Evolutionary conservation across 495 filamentous ascomycete genomes (phyloP).

Genomic region (Neurospora cerealis): DNA sequence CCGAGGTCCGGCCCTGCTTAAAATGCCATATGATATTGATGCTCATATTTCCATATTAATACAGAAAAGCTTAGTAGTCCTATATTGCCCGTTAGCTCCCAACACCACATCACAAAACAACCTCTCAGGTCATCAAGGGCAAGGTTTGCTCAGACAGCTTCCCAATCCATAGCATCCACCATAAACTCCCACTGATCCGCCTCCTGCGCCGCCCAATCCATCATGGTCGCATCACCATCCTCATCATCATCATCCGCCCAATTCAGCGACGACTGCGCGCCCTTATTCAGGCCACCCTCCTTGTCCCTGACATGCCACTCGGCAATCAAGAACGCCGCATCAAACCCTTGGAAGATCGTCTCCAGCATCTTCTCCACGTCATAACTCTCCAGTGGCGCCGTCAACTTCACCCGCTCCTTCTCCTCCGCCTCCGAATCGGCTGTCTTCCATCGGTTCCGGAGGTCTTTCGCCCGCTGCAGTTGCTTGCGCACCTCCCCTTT

Average conservation of each 20-base stretch:
- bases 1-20: neutral
- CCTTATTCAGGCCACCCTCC: slow-evolving; percentile 15
- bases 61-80: neutral
- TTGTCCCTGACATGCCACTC: slow-evolving; percentile 13
- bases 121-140: neutral
- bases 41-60: neutral
- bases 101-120: neutral
- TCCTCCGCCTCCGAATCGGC: slow-evolving; percentile 27
- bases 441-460: slow-evolving; percentile 59
- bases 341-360: slow-evolving; percentile 31
- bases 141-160: slow-evolving; percentile 34
- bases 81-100: neutral
- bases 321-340: slow-evolving; percentile 23
- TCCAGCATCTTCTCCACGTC: slow-evolving; percentile 45
- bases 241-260: neutral
- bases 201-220: slow-evolving; percentile 9
- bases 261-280: neutral
- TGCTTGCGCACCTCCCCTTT: slow-evolving; percentile 34
- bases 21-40: neutral
- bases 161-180: slow-evolving; percentile 59
- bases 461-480: slow-evolving; percentile 50
- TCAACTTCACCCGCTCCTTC: slow-evolving; percentile 8
- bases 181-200: slow-evolving; percentile 48
- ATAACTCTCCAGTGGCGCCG: slow-evolving; percentile 40
- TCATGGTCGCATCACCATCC: slow-evolving; percentile 21